phyloP scores from a whole-genome alignment of 2,329 filamentous ascomycete species.

The Thielaviopsis cerberus region DNA sequence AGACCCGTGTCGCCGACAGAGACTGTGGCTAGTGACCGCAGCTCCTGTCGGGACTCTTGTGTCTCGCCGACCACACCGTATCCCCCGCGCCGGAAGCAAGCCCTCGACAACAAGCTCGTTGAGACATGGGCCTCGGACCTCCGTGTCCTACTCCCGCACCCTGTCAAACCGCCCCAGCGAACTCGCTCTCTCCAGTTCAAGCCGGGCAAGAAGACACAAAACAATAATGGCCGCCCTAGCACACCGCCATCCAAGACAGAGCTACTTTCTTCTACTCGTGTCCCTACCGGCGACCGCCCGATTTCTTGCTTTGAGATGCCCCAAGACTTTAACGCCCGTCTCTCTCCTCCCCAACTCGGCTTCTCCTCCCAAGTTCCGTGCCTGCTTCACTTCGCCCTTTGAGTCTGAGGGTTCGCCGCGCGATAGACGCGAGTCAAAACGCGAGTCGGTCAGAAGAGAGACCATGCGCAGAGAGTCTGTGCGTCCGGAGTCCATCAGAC shows the following conservation, averaged over 20 bases:
- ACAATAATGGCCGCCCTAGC: background rate
- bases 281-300: background rate
- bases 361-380: conserved; percentile 8
- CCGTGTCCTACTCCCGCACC: conserved; percentile 1
- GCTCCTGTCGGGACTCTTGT: conserved; percentile 10
- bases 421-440: background rate
- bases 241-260: conserved; percentile 8
- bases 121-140: conserved; percentile 8
- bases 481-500: background rate
- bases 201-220: conserved; percentile 6
- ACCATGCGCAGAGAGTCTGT: conserved; percentile 4
- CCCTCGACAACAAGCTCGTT: conserved; percentile 1
- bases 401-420: background rate
- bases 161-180: conserved; percentile 7
- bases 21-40: conserved; percentile 12
- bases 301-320: conserved; percentile 6
- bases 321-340: background rate
- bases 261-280: background rate
- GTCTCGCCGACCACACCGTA: conserved; percentile 11
- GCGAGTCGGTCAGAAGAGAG: background rate
- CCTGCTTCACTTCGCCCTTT: conserved; percentile 8
- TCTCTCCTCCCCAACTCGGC: background rate
- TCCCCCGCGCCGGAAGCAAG: conserved; percentile 1
- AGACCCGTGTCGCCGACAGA: conserved; percentile 11
- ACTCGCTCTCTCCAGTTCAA: conserved; percentile 7